Percentiles rank a stretch among this genome's conserved stretches.
phyloP scores from a whole-genome alignment of 495 filamentous ascomycete genomes.

The Antarctomyces pellizariae region DNA sequence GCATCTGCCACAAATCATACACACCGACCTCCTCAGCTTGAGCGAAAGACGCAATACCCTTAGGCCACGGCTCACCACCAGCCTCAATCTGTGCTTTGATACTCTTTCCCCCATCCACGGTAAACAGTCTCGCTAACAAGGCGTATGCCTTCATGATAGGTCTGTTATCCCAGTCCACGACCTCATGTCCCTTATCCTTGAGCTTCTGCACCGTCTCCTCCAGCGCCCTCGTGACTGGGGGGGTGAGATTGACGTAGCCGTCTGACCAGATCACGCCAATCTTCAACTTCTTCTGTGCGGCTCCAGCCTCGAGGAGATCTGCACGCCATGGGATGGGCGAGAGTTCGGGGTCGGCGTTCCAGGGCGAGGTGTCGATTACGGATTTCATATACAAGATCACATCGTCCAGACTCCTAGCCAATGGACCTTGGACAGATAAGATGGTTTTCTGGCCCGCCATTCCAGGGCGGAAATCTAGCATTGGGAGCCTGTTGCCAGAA shows the following conservation, averaged over 20 bases:
- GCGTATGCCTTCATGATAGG: background rate
- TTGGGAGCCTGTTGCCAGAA: conserved; percentile 28
- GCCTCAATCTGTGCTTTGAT: conserved; percentile 1
- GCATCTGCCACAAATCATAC: conserved; percentile 12
- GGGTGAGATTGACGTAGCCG: conserved; percentile 29
- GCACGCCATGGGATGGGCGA: conserved; percentile 22
- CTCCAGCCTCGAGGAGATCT: conserved; percentile 11
- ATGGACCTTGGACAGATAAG: conserved; percentile 19
- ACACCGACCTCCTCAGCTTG: no score
- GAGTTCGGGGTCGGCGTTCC: conserved; percentile 19
- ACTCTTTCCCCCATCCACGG: background rate
- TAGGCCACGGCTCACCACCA: no score
- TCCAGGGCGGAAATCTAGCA: conserved; percentile 14
- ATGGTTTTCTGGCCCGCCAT: conserved; percentile 12
- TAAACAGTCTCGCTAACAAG: background rate
- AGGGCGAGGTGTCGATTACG: conserved; percentile 16
- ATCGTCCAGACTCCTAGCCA: conserved; percentile 19
- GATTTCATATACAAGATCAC: conserved; percentile 20
- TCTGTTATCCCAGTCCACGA: conserved; percentile 12
- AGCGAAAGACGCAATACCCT: no score
- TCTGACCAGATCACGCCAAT: conserved; percentile 30
- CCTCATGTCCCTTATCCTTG: conserved; percentile 19
- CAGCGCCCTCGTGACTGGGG: conserved; percentile 24
- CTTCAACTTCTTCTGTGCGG: conserved; percentile 16
- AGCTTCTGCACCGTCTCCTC: conserved; percentile 20